phyloP scores from a whole-genome alignment of 164 flowering plant species.

The Sedum album region DNA sequence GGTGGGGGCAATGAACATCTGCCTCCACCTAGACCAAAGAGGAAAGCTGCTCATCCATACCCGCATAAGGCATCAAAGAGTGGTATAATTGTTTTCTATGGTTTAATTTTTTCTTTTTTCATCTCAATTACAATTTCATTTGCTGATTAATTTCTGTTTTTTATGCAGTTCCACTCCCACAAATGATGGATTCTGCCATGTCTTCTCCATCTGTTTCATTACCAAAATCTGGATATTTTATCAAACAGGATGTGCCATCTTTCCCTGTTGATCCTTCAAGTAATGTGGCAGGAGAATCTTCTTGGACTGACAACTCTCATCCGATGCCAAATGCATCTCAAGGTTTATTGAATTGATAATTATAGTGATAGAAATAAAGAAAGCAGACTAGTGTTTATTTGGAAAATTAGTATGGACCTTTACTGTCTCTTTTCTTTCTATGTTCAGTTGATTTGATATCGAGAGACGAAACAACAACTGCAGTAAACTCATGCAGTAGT shows the following conservation, averaged over 20 bases:
- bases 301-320: conserved; percentile 41
- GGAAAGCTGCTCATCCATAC: conserved; percentile 90
- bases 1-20: conserved; percentile 82
- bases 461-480: neutral
- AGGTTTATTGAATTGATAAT: conserved; percentile 27
- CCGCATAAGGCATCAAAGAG: conserved; percentile 80
- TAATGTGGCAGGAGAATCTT: conserved; percentile 33
- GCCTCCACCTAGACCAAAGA: conserved; percentile 98
- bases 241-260: conserved; percentile 42
- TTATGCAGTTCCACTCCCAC: neutral
- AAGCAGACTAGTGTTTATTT: no score
- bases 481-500: neutral
- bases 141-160: neutral
- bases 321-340: conserved; percentile 28
- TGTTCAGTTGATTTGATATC: neutral
- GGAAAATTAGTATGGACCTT: no score
- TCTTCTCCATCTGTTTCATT: conserved; percentile 13
- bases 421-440: no score
- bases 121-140: neutral
- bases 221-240: conserved; percentile 39
- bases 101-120: neutral
- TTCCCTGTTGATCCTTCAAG: conserved; percentile 31
- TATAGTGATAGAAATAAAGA: no score
- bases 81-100: conserved; percentile 30
- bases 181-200: conserved; percentile 33